These are phyloP conservation scores for Tetrahymena malaccensis DNA, from an alignment of 73 alveolate genomes.

Conservation along the genomic window DNA sequence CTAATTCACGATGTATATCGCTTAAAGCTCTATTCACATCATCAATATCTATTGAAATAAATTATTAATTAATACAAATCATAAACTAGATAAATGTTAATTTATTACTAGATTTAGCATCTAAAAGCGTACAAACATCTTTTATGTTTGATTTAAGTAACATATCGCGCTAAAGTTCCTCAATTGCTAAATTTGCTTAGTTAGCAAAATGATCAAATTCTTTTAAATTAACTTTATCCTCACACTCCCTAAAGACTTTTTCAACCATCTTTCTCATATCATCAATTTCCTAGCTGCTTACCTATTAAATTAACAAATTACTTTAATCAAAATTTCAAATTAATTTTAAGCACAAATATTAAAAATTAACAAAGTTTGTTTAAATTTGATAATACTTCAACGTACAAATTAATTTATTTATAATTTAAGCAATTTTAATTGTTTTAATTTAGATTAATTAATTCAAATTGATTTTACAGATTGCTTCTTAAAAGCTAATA, in stretches of 20 bases:
- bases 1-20: constrained; percentile 72
- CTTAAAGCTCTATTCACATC: constrained; percentile 69
- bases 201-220: constrained; percentile 34
- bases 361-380: too few relatives aligned
- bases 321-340: too few relatives aligned
- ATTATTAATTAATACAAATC: background rate
- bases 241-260: constrained; percentile 27
- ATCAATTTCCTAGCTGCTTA: constrained; percentile 25
- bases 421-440: background rate
- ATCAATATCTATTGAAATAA: constrained; percentile 48
- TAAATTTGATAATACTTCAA: too few relatives aligned
- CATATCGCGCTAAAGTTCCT: constrained; percentile 74
- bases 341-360: too few relatives aligned
- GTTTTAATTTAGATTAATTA: too few relatives aligned
- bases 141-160: constrained; percentile 69
- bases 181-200: constrained; percentile 41
- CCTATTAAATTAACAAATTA: background rate
- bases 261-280: constrained; percentile 25
- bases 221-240: constrained; percentile 8
- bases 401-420: too few relatives aligned
- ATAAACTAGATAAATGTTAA: background rate
- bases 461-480: too few relatives aligned
- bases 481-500: too few relatives aligned
- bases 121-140: constrained; percentile 63
- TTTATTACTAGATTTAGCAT: constrained; percentile 53